Percentiles rank a stretch among this genome's conserved stretches.
Evolutionary conservation across 345 rosid species (phyloP).

Genomic region (Boechera retrofracta): DNA sequence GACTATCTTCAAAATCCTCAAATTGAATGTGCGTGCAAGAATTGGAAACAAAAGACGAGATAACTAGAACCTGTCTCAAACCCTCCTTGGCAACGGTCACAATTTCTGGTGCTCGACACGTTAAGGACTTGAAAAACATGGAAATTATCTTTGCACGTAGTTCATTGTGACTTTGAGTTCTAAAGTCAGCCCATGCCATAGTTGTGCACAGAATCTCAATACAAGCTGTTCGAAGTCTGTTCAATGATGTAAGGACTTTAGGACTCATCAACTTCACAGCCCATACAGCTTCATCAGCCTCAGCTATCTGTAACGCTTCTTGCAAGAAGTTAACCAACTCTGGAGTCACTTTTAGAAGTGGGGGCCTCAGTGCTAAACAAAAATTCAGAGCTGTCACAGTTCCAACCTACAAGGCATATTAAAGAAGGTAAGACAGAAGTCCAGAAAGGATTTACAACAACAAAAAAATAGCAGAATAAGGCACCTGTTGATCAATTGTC

Average conservation of each 20-base stretch:
- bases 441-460: conserved; percentile 19
- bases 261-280: conserved; percentile 91
- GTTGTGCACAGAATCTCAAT: conserved; percentile 94
- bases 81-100: conserved; percentile 99
- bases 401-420: conserved; percentile 70
- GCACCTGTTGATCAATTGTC: conserved; percentile 98
- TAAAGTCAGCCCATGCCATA: conserved; percentile 99
- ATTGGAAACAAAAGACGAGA: conserved; percentile 32
- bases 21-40: conserved; percentile 5
- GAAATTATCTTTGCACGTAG: conserved; percentile 92
- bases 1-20: conserved; percentile 13
- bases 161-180: conserved; percentile 79
- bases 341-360: conserved; percentile 91
- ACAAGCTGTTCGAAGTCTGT: conserved; percentile 92
- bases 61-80: conserved; percentile 74
- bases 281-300: conserved; percentile 94
- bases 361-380: conserved; percentile 96
- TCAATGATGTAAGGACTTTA: conserved; percentile 75
- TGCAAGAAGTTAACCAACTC: conserved; percentile 92
- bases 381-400: conserved; percentile 94
- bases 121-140: conserved; percentile 98
- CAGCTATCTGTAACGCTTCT: conserved; percentile 98
- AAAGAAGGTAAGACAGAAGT: conserved; percentile 41
- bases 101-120: conserved; percentile 90
- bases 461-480: conserved; percentile 24